These are phyloP conservation scores for Umbellularia californica DNA, from an alignment of 164 flowering plant species.

Conservation along the genomic window DNA sequence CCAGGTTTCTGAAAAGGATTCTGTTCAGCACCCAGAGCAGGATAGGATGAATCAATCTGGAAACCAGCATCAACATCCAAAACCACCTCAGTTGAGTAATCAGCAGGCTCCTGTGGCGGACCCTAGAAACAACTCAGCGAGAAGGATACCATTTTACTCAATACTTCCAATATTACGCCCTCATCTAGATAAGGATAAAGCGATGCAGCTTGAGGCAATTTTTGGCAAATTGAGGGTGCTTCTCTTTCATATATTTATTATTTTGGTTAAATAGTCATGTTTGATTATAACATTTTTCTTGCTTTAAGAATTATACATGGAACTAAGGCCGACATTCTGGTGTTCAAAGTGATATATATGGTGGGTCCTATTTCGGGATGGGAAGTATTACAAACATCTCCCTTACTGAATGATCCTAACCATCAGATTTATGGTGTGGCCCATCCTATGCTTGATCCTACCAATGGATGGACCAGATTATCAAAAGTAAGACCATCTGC, in stretches of 20 bases:
- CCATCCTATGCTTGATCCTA: no score
- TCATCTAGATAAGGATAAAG: constrained; percentile 84
- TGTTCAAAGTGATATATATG: no score
- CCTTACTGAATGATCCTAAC: neutral
- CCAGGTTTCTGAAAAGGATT: constrained; percentile 38
- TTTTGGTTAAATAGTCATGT: no score
- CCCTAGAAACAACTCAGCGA: constrained; percentile 30
- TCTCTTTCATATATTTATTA: neutral
- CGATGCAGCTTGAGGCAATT: constrained; percentile 63
- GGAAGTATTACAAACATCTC: neutral
- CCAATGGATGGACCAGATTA: no score
- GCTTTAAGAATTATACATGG: no score
- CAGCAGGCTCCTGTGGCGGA: constrained; percentile 33
- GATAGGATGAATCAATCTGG: constrained; percentile 30
- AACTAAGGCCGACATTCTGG: no score
- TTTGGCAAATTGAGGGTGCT: constrained; percentile 64
- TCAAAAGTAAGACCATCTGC: no score
- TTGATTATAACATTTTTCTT: neutral
- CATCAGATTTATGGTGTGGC: neutral
- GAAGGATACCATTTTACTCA: constrained; percentile 56
- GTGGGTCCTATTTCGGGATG: neutral
- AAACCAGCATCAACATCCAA: constrained; percentile 39
- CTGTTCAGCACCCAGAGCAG: constrained; percentile 26
- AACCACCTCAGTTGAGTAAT: constrained; percentile 40
- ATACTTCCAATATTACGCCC: constrained; percentile 69